These are phyloP conservation scores for Drechmeria coniospora DNA, from an alignment of 2,329 filamentous ascomycete genomes.

Conservation along the genomic window DNA sequence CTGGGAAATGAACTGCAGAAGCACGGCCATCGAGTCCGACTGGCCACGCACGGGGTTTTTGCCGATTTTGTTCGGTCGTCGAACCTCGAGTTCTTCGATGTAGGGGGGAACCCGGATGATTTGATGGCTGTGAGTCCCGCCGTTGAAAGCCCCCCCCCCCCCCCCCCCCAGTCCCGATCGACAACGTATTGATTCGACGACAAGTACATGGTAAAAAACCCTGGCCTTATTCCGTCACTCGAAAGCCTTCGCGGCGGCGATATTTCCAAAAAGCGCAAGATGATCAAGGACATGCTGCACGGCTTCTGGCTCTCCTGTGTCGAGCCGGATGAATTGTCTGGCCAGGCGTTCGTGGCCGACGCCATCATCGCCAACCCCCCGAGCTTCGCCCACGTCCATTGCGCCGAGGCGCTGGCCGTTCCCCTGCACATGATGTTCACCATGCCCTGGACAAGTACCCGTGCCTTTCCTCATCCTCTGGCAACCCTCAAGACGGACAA, in stretches of 20 bases:
- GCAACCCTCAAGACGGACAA: constrained; percentile 43
- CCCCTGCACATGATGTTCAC: constrained; percentile 38
- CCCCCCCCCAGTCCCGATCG: too few relatives aligned
- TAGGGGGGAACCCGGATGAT: constrained; percentile 39
- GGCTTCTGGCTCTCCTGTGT: constrained; percentile 22
- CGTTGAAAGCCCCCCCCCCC: too few relatives aligned
- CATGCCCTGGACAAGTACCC: constrained; percentile 16
- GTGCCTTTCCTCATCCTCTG: constrained; percentile 53
- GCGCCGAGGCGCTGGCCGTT: constrained; percentile 31
- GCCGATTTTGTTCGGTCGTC: constrained; percentile 34
- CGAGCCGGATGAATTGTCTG: constrained; percentile 15
- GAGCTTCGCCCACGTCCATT: constrained; percentile 35
- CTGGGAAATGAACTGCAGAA: constrained; percentile 29
- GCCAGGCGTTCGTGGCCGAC: constrained; percentile 32
- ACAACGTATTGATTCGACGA: too few relatives aligned
- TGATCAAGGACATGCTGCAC: constrained; percentile 22
- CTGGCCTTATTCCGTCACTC: constrained; percentile 20
- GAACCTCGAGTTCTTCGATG: constrained; percentile 41
- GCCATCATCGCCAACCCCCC: constrained; percentile 39
- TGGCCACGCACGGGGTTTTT: constrained; percentile 41
- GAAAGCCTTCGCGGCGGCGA: constrained; percentile 21
- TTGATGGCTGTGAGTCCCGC: too few relatives aligned
- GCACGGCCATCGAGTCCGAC: constrained; percentile 38
- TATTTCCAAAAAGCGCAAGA: constrained; percentile 16
- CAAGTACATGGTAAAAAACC: constrained; percentile 26